phyloP scores from a whole-genome alignment of 306 rosid genomes.

The Rubus idaeus region DNA sequence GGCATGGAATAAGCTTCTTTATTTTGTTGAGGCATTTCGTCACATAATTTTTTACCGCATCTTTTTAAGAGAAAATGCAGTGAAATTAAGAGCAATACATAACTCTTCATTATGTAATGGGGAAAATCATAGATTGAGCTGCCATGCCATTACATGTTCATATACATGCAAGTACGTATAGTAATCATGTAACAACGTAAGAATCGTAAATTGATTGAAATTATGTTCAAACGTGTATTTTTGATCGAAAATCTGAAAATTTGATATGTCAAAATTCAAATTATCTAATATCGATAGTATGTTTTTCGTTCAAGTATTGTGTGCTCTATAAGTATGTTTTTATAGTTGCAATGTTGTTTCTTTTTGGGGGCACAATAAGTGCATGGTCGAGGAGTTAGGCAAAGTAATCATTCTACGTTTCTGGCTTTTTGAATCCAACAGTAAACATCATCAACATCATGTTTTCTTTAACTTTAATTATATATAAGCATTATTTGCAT shows the following conservation, averaged over 20 bases:
- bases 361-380: not conserved
- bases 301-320: not conserved
- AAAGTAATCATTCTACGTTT: constrained; percentile 10
- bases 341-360: constrained; percentile 7
- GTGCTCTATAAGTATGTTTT: not conserved
- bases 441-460: constrained; percentile 14
- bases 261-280: too few relatives aligned
- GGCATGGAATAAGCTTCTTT: too few relatives aligned
- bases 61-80: not conserved
- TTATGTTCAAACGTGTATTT: too few relatives aligned
- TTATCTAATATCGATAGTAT: too few relatives aligned
- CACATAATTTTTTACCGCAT: not conserved
- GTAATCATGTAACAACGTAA: too few relatives aligned
- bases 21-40: not conserved
- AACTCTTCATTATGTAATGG: not conserved
- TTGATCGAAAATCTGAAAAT: too few relatives aligned
- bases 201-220: too few relatives aligned
- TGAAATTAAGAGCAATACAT: not conserved
- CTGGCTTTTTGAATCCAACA: constrained; percentile 1
- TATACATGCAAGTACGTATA: too few relatives aligned
- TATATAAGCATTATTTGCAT: constrained; percentile 7
- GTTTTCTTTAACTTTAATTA: constrained; percentile 2
- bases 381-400: constrained; percentile 24
- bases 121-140: not conserved
- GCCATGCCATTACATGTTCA: too few relatives aligned